Percentiles rank a stretch among this genome's conserved stretches.
Evolutionary conservation across 331 rosid species (phyloP).

Genomic region (Malus hybrid): DNA sequence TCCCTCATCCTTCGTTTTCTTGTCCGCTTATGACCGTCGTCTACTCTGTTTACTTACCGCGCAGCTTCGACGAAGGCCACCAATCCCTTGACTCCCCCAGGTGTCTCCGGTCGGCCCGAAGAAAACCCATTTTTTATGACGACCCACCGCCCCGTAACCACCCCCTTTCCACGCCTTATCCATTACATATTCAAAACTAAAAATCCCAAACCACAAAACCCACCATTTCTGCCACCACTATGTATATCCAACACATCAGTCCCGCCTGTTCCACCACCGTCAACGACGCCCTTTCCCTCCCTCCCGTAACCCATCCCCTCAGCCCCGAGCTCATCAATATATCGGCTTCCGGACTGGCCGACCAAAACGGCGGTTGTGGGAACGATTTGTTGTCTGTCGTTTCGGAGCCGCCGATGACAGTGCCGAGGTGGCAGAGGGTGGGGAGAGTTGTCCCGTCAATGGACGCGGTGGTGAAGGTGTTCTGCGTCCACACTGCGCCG

Average conservation of each 20-base stretch:
- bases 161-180: no score
- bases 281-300: constrained; percentile 13
- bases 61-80: not conserved
- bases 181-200: no score
- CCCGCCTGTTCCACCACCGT: constrained; percentile 4
- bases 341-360: constrained; percentile 14
- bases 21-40: no score
- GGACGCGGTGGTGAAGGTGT: constrained; percentile 83
- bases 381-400: not conserved
- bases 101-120: not conserved
- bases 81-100: not conserved
- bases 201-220: not conserved
- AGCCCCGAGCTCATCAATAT: not conserved
- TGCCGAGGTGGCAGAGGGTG: constrained; percentile 22
- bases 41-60: not conserved
- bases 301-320: not conserved
- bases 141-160: no score
- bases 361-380: constrained; percentile 19
- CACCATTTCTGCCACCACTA: not conserved
- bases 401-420: constrained; percentile 7
- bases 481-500: constrained; percentile 71
- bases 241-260: constrained; percentile 17
- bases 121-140: not conserved
- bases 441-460: constrained; percentile 53
- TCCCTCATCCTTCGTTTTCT: no score